Evolutionary conservation across 805 yeast genomes (phyloP), one percentile per base, ranked within the genome.

Genomic region (Ogataea sp.): DNA sequence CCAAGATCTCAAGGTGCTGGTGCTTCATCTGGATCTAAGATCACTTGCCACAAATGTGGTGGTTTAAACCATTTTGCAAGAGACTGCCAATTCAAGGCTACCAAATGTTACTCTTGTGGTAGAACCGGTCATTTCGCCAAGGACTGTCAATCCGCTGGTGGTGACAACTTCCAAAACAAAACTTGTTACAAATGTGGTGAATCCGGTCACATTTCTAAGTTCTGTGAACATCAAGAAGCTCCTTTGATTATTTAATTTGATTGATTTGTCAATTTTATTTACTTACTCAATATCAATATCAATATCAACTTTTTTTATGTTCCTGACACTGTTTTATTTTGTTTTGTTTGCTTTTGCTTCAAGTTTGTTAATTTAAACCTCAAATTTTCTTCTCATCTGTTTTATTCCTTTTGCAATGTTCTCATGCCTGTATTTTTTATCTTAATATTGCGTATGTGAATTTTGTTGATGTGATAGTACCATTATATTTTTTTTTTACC

Each of bases 31-130:
- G 39, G 55, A 20, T 49, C 54, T 39, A 41, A 48, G 17, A 67
- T 81, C 45, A 75, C 85, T 43, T 85, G 95, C 67, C 83, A 82
- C 80, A 85, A 81, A 67, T 85, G 95, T 62, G 94, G 94, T 57
- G 93, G 90, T 48, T 88, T 93, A 58, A 85, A 85, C 78, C 95
- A 87, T 64, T 82, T 80, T 67, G 95, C 95, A 49, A 82, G 85
- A 68, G 95, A 86, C 64, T 86, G 96, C 67, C 82, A 79, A 61
- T 57, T 61, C 18, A 20, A 20, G 16, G 6, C 23, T 6, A 73
- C 78, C 59, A 85, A 85, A 67, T 88, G 97, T 67, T 89, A 86
- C 74, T 83, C 89, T 46, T 88, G 97, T 67, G 96, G 96, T 52
- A 78, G 80, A 64, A 69, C 75, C 46, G 96, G 96, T 41, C 97